Conservation (phyloP, 2,329 filamentous ascomycete species). For the Dothistroma pini region DNA sequence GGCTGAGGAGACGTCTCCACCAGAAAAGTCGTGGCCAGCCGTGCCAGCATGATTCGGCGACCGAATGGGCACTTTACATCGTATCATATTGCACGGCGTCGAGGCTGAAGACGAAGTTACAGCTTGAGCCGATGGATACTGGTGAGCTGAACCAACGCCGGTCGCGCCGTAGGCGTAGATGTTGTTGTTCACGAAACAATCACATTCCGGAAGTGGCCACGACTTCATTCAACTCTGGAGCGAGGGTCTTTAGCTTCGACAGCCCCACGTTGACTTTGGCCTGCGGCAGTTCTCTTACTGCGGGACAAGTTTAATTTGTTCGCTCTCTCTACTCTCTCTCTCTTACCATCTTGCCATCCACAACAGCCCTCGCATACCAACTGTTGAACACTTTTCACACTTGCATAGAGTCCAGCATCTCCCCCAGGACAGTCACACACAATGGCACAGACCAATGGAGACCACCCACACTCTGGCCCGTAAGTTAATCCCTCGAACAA, state of each 20-base stretch:
- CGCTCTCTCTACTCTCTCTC: constrained; percentile 8
- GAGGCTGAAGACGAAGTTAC: neutral
- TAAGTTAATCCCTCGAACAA: constrained; percentile 9
- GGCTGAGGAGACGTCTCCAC: neutral
- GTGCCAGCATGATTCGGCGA: neutral
- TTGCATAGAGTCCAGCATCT: neutral
- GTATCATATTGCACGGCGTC: constrained; percentile 1
- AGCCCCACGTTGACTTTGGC: neutral
- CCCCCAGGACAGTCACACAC: neutral
- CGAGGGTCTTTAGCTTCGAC: neutral
- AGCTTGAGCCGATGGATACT: neutral
- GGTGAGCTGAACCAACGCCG: neutral
- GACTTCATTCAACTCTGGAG: constrained; percentile 2
- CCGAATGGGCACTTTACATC: neutral
- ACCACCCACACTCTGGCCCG: constrained; percentile 17
- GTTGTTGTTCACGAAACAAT: neutral
- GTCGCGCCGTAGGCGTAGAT: neutral
- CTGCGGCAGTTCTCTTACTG: neutral
- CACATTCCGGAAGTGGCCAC: neutral
- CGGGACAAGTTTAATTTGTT: constrained; percentile 8
- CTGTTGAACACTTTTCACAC: neutral
- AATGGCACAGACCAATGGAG: constrained; percentile 16
- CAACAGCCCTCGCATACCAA: constrained; percentile 8
- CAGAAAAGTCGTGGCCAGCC: constrained; percentile 6
- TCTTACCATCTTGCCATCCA: neutral